Percentiles rank a stretch among this genome's conserved stretches.
phyloP scores from a whole-genome alignment of 495 filamentous ascomycete species.

The Aspergillus steynii region DNA sequence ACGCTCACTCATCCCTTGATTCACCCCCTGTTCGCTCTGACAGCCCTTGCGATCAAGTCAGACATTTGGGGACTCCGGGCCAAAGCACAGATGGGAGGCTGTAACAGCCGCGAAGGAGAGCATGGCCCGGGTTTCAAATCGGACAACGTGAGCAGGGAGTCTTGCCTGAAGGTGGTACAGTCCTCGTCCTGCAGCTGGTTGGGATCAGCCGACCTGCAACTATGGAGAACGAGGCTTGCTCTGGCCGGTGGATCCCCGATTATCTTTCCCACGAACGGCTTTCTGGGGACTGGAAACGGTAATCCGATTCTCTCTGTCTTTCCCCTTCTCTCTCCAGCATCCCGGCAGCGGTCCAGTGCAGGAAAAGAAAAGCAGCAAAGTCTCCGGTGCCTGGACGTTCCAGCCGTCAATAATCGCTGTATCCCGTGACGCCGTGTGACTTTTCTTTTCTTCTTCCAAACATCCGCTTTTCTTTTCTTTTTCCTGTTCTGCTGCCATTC shows the following conservation, averaged over 20 bases:
- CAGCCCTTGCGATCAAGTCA: slow-evolving; percentile 13
- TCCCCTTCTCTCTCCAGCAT: too few relatives aligned
- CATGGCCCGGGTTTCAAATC: not conserved
- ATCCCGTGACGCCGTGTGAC: not conserved
- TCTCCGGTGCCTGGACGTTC: not conserved
- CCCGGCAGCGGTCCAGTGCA: not conserved
- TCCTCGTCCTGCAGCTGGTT: not conserved
- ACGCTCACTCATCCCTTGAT: slow-evolving; percentile 12
- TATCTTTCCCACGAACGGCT: too few relatives aligned
- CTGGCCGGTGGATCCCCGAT: not conserved
- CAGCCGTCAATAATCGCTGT: not conserved
- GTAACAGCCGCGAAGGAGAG: not conserved
- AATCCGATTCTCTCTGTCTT: too few relatives aligned
- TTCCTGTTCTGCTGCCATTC: not conserved
- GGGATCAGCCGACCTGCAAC: not conserved
- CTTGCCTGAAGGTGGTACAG: not conserved
- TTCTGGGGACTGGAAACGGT: too few relatives aligned
- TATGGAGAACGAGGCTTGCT: too few relatives aligned
- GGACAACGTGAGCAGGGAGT: not conserved
- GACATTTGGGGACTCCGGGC: not conserved
- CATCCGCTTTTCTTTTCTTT: not conserved
- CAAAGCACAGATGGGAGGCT: not conserved
- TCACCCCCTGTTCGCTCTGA: slow-evolving; percentile 9
- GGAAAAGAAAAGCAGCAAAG: not conserved
- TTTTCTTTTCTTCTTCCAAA: not conserved